phyloP scores from a whole-genome alignment of 495 filamentous ascomycete species.

The Aspergillus olivimuriae region DNA sequence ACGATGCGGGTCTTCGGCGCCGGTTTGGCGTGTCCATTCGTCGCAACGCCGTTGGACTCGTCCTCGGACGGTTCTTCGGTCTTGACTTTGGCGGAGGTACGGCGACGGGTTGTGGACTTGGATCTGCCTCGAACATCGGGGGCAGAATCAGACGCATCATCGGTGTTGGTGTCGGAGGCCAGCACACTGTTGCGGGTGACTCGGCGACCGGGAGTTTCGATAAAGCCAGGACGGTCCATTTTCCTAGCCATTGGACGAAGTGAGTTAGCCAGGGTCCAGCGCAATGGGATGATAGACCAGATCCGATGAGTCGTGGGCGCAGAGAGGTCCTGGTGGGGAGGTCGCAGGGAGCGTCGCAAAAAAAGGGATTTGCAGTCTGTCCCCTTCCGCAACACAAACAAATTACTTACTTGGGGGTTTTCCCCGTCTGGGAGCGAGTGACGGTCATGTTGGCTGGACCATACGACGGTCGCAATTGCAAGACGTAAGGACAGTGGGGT shows the following conservation, averaged over 20 bases:
- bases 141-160: slow-evolving; percentile 28
- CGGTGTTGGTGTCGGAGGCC: slow-evolving; percentile 22
- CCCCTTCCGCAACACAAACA: slow-evolving; percentile 11
- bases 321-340: not conserved
- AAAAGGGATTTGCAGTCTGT: slow-evolving; percentile 8
- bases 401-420: slow-evolving; percentile 42
- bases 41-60: slow-evolving; percentile 17
- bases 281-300: slow-evolving; percentile 1
- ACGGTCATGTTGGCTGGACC: slow-evolving; percentile 31
- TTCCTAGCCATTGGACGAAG: slow-evolving; percentile 35
- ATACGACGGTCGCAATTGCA: slow-evolving; percentile 14
- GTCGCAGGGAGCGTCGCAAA: not conserved
- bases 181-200: slow-evolving; percentile 37
- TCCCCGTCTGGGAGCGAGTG: slow-evolving; percentile 46
- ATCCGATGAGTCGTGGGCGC: not conserved
- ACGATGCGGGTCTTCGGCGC: slow-evolving; percentile 39
- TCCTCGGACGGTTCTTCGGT: slow-evolving; percentile 23
- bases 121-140: slow-evolving; percentile 14
- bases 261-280: not conserved
- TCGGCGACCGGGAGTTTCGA: slow-evolving; percentile 50
- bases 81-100: slow-evolving; percentile 26
- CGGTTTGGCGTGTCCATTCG: slow-evolving; percentile 37
- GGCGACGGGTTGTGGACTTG: slow-evolving; percentile 29
- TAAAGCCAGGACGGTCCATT: slow-evolving; percentile 49
- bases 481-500: not conserved